A percentile compares a stretch with the other conserved stretches of the same genome.
Conservation (phyloP, 768 basidiomycete genomes). For the Xerocomus spinulosus region DNA sequence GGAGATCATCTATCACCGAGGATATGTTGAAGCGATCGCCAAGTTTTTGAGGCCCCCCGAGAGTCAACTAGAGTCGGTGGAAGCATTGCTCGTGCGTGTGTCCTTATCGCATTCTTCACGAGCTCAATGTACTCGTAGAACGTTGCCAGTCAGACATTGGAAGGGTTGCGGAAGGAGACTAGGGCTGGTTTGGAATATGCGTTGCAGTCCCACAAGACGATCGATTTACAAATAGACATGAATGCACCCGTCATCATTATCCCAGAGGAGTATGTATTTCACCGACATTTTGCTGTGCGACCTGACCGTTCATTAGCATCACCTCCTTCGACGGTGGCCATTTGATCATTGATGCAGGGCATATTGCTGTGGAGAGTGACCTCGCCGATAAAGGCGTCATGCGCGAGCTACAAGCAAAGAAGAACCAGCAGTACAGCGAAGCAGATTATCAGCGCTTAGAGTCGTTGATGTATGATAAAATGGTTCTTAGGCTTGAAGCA, state of each 20-base stretch:
- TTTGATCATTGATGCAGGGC: slow-evolving; percentile 92
- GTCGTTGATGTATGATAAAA: slow-evolving; percentile 92
- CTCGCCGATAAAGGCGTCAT: slow-evolving; percentile 81
- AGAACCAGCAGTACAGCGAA: slow-evolving; percentile 78
- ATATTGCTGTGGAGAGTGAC: slow-evolving; percentile 89
- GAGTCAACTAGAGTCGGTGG: slow-evolving; percentile 92
- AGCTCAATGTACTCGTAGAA: slow-evolving; percentile 43
- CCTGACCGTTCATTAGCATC: slow-evolving; percentile 47
- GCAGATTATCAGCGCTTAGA: slow-evolving; percentile 85
- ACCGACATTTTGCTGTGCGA: slow-evolving; percentile 13
- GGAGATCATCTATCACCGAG: slow-evolving; percentile 94
- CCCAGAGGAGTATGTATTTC: slow-evolving; percentile 72
- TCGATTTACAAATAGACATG: slow-evolving; percentile 95
- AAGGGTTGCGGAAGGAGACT: slow-evolving; percentile 91
- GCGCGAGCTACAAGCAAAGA: slow-evolving; percentile 73
- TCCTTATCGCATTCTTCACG: background rate
- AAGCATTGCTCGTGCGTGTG: slow-evolving; percentile 73
- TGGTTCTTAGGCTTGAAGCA: slow-evolving; percentile 74
- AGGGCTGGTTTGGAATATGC: slow-evolving; percentile 92
- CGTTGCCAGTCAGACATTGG: slow-evolving; percentile 89
- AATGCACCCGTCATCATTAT: slow-evolving; percentile 96
- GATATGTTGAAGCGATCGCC: slow-evolving; percentile 89
- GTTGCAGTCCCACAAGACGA: slow-evolving; percentile 87
- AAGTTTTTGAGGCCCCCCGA: slow-evolving; percentile 91
- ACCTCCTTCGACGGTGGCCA: slow-evolving; percentile 75